These are phyloP conservation scores for Metschnikowia kunwiensis DNA, from an alignment of 805 yeast species.

Conservation along the genomic window DNA sequence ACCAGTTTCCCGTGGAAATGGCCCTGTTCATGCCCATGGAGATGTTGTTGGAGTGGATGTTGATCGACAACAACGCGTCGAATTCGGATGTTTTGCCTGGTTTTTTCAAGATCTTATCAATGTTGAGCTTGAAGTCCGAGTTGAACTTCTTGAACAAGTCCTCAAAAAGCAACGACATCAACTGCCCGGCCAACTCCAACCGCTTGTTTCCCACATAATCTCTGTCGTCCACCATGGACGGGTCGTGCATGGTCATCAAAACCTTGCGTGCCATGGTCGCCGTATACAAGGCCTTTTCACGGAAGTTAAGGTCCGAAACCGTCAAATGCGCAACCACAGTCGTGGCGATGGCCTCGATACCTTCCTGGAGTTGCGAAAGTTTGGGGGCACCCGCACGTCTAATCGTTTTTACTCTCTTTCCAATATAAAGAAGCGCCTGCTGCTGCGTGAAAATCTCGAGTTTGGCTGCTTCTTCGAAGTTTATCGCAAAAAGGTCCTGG, in stretches of 20 bases:
- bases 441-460: constrained; percentile 85
- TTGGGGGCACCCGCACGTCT: constrained; percentile 84
- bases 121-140: constrained; percentile 87
- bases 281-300: constrained; percentile 90
- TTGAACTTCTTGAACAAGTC: constrained; percentile 97
- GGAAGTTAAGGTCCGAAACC: constrained; percentile 77
- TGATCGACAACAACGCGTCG: constrained; percentile 86
- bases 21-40: constrained; percentile 95
- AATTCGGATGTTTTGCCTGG: constrained; percentile 94
- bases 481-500: constrained; percentile 89
- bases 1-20: constrained; percentile 98
- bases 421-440: constrained; percentile 89
- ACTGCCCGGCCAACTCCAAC: constrained; percentile 94
- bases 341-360: constrained; percentile 93
- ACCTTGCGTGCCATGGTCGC: constrained; percentile 97
- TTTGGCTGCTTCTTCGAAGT: constrained; percentile 89
- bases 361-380: constrained; percentile 81
- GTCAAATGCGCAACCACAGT: constrained; percentile 94
- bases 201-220: constrained; percentile 98
- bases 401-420: constrained; percentile 86
- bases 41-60: constrained; percentile 88
- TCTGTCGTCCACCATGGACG: constrained; percentile 95
- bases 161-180: constrained; percentile 91
- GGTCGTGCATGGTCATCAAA: constrained; percentile 90
- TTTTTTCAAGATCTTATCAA: constrained; percentile 89